Percentiles rank a stretch among this genome's conserved stretches.
These are phyloP conservation scores for Tuber brumale DNA, from an alignment of 495 filamentous ascomycete genomes.

Conservation along the genomic window DNA sequence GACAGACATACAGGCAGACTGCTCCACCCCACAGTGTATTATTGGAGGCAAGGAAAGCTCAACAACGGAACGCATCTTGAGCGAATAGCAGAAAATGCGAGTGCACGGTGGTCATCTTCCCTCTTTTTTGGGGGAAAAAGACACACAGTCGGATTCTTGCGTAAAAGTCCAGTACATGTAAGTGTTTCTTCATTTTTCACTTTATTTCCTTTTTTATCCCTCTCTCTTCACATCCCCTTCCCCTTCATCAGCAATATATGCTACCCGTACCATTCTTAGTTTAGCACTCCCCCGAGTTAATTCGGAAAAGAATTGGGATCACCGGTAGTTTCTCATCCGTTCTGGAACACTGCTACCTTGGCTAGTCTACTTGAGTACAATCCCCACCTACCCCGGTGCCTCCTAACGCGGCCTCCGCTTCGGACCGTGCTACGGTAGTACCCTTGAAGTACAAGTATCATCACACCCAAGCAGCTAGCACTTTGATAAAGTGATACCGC, in stretches of 20 bases:
- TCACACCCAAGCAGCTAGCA: background rate
- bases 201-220: background rate
- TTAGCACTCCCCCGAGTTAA: background rate
- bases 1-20: background rate
- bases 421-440: background rate
- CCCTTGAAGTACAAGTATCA: background rate
- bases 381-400: background rate
- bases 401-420: background rate
- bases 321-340: background rate
- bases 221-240: background rate
- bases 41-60: background rate
- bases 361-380: no score
- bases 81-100: background rate
- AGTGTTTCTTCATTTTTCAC: background rate
- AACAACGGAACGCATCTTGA: background rate
- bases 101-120: background rate
- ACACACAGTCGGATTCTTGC: background rate
- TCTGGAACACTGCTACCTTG: background rate
- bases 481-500: background rate
- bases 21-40: background rate
- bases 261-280: background rate
- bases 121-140: background rate
- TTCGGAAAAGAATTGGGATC: background rate
- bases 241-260: background rate
- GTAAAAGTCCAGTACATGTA: background rate